phyloP scores from a whole-genome alignment of 345 rosid species.

The Salix dunnii region DNA sequence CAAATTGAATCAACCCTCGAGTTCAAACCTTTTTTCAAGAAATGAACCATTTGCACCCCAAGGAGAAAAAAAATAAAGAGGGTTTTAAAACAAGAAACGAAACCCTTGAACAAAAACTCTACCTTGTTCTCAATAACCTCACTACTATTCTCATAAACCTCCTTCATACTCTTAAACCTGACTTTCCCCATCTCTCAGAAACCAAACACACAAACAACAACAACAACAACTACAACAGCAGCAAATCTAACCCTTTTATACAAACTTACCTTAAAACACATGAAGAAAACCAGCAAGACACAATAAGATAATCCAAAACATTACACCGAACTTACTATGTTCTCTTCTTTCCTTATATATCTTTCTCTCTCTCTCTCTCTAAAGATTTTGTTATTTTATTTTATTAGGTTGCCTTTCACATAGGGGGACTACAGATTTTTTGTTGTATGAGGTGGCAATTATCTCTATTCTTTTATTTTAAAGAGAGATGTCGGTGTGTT shows the following conservation, averaged over 20 bases:
- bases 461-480: no score
- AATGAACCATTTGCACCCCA: background rate
- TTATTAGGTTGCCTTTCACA: no score
- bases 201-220: background rate
- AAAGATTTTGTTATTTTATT: no score
- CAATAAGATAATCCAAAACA: no score
- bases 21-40: background rate
- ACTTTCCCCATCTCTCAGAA: slow-evolving; percentile 8
- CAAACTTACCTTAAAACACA: background rate
- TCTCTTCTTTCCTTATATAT: no score
- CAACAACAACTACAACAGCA: no score
- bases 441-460: no score
- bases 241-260: background rate
- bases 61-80: background rate
- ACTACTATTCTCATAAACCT: slow-evolving; percentile 13
- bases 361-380: no score
- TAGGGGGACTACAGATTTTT: no score
- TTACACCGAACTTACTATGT: no score
- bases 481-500: no score
- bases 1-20: background rate
- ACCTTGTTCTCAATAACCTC: slow-evolving; percentile 15
- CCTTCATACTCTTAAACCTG: slow-evolving; percentile 21
- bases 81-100: background rate
- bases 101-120: background rate
- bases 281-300: background rate